Percentiles rank a stretch among this genome's conserved stretches.
Evolutionary conservation across 1,139 yeast species (phyloP).

Genomic region (Saccharomyces hybrid): DNA sequence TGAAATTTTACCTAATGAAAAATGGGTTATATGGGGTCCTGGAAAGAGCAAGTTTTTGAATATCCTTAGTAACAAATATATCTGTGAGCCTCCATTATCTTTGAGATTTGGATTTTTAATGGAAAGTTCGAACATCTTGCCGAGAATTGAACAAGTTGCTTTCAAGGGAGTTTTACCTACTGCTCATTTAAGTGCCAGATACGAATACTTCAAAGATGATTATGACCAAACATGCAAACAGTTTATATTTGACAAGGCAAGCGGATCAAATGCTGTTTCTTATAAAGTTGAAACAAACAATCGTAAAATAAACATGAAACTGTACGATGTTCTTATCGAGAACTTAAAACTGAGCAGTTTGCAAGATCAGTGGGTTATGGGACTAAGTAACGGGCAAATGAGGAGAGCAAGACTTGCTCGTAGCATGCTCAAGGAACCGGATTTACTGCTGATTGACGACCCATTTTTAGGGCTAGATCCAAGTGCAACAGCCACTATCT

Average conservation of each 20-base stretch:
- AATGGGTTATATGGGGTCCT: slow-evolving; percentile 31
- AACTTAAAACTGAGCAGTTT: slow-evolving; percentile 50
- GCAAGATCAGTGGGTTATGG: slow-evolving; percentile 69
- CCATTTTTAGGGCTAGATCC: slow-evolving; percentile 92
- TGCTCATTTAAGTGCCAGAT: slow-evolving; percentile 81
- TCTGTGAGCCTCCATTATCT: slow-evolving; percentile 25
- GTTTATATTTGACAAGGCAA: slow-evolving; percentile 42
- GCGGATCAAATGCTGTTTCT: slow-evolving; percentile 24
- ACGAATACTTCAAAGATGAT: slow-evolving; percentile 77
- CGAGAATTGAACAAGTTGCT: slow-evolving; percentile 37
- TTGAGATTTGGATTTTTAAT: slow-evolving; percentile 12
- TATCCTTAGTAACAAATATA: slow-evolving; percentile 22
- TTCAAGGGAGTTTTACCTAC: slow-evolving; percentile 59
- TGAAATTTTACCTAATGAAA: slow-evolving; percentile 24
- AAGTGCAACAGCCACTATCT: slow-evolving; percentile 52
- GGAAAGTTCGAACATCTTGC: slow-evolving; percentile 13
- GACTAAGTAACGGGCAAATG: slow-evolving; percentile 88
- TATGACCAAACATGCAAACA: slow-evolving; percentile 68
- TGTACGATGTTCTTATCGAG: slow-evolving; percentile 40
- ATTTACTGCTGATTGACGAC: slow-evolving; percentile 69
- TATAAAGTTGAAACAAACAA: slow-evolving; percentile 24
- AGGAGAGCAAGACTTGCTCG: slow-evolving; percentile 83
- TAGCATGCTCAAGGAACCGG: slow-evolving; percentile 59
- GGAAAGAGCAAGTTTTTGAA: slow-evolving; percentile 25
- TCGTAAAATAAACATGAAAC: slow-evolving; percentile 29